Conservation (phyloP, 345 rosid genomes). For the Balakata baccata region DNA sequence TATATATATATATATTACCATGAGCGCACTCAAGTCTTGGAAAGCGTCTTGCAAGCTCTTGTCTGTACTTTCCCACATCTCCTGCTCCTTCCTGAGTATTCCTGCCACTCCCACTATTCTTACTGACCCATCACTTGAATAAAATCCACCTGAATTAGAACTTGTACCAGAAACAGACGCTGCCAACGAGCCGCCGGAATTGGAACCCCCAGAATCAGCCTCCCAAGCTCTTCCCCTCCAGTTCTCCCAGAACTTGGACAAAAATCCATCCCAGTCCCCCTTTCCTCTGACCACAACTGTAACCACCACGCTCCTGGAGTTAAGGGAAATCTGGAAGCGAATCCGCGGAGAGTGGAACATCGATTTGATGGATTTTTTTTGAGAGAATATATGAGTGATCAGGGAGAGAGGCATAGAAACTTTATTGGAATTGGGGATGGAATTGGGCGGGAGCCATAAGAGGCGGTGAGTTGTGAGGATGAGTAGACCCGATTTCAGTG, state of each 20-base stretch:
- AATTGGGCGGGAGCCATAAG: constrained; percentile 60
- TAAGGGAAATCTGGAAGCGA: constrained; percentile 59
- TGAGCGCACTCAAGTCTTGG: constrained; percentile 89
- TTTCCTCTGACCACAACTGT: constrained; percentile 73
- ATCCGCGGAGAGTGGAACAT: constrained; percentile 83
- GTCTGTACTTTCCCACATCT: constrained; percentile 90
- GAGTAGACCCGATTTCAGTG: constrained; percentile 57
- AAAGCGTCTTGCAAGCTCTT: constrained; percentile 96
- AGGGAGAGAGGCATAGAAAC: constrained; percentile 45
- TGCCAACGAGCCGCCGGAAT: constrained; percentile 15
- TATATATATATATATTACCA: too few species aligned
- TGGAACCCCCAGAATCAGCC: constrained; percentile 33
- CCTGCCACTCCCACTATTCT: constrained; percentile 95
- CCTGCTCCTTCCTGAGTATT: constrained; percentile 90
- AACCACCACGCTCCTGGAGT: constrained; percentile 49
- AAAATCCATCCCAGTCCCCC: constrained; percentile 73
- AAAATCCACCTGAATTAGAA: constrained; percentile 47
- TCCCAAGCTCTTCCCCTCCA: constrained; percentile 89
- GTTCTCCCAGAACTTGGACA: constrained; percentile 69
- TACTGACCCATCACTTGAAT: constrained; percentile 71
- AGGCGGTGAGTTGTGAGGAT: constrained; percentile 89
- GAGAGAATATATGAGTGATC: constrained; percentile 51
- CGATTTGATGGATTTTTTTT: constrained; percentile 66
- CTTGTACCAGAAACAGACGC: constrained; percentile 28
- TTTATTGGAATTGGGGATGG: constrained; percentile 28